Evolutionary conservation across 2,329 filamentous ascomycete genomes (phyloP), one percentile per base, ranked within the genome.

Genomic region (Fusarium zealandicum): DNA sequence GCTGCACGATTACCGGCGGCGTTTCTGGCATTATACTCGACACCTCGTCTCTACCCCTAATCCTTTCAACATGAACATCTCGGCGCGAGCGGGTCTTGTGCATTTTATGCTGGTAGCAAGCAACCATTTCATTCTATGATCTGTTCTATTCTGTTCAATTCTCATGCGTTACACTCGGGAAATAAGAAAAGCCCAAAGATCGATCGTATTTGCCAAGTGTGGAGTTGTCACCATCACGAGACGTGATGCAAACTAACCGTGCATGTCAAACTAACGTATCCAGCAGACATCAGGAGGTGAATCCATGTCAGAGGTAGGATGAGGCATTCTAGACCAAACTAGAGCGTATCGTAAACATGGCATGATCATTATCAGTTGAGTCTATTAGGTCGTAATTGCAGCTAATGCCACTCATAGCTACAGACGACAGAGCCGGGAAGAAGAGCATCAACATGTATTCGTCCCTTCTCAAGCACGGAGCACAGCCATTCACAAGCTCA

Each of bases 181-280:
- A 35, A 38, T 17, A 11, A 41, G 37, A 55, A 38, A 35, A 42
- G 6, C 8, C 22, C 22, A 7, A 25, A 25, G 22, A 25, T 8
- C 5, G 3, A 25, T 3, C 22, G 27, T 55, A 39, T 47, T 48
- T 40, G 32, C 20, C 31, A 46, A 28, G 49, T 59, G 59, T 59
- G 59, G 59, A 52, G 59, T 59, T 51, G 22, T 40, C n/a, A 25
- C 31, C 22, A 47, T 63, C 59, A 62, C 56, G 54, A 50, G 59
- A 52, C 58, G 45, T 48, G 27, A 28, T 41, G 49, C 27, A 59
- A 45, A 59, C 39, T 54, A 41, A 61, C 54, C 49, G 59, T 59
- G 54, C 49, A 56, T 60, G 57, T 51, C 48, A 41, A 43, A 37
- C 59, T 62, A 56, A 61, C 31, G 57, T 61, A 31, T 51, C 43